A percentile compares a stretch with the other conserved stretches of the same genome.
Evolutionary conservation across 257 asterid species (phyloP).

Genomic region (Jaltomata sinuosa): DNA sequence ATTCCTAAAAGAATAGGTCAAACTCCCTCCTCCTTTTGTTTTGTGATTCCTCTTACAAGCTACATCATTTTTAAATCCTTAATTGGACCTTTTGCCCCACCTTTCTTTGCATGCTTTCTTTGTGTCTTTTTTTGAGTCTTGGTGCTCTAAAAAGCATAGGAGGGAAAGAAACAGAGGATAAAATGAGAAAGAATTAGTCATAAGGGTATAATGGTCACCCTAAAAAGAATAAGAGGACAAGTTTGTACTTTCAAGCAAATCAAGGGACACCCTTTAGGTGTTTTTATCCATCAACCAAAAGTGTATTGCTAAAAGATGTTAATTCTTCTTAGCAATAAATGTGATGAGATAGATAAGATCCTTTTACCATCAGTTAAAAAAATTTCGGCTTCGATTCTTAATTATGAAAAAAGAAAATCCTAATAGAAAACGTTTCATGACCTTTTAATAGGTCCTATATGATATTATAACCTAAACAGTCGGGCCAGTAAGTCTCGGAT

Average conservation of each 20-base stretch:
- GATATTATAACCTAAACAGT: background rate
- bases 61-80: background rate
- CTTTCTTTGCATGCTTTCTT: slow-evolving; percentile 13
- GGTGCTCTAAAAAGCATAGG: slow-evolving; percentile 9
- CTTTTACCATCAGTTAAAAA: background rate
- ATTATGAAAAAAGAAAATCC: background rate
- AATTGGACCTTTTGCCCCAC: background rate
- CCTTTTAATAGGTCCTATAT: background rate
- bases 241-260: slow-evolving; percentile 10
- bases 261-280: background rate
- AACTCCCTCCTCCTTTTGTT: slow-evolving; percentile 4
- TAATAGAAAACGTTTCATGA: background rate
- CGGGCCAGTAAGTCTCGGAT: background rate
- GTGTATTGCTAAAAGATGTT: background rate
- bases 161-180: background rate
- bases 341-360: background rate
- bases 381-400: background rate
- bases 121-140: slow-evolving; percentile 5
- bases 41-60: slow-evolving; percentile 13
- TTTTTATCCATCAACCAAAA: background rate
- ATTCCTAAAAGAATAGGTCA: slow-evolving; percentile 12
- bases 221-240: slow-evolving; percentile 8
- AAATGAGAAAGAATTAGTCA: background rate
- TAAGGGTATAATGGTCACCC: slow-evolving; percentile 2
- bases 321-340: too few species aligned